Evolutionary conservation across 2,329 filamentous ascomycete genomes (phyloP).

Genomic region (Cyphellophora europaea): DNA sequence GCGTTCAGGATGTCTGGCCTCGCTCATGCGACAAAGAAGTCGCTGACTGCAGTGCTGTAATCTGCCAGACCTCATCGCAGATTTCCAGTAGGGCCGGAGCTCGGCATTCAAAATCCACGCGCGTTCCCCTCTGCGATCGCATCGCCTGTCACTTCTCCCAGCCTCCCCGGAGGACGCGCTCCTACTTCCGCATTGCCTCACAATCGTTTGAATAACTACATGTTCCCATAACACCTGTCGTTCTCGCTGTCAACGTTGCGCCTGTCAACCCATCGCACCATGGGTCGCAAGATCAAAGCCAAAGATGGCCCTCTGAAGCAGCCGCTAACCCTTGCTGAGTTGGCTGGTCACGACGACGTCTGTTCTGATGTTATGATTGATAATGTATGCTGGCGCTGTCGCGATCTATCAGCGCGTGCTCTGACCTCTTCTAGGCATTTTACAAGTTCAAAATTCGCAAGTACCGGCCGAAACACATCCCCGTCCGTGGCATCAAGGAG

Average conservation of each 20-base stretch:
- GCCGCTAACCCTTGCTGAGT: slow-evolving; percentile 72
- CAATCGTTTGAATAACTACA: too few relatives aligned
- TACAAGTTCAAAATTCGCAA: slow-evolving; percentile 97
- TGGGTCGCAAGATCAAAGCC: slow-evolving; percentile 12
- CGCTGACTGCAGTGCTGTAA: too few relatives aligned
- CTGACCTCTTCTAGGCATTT: slow-evolving; percentile 55
- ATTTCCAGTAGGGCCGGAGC: neutral
- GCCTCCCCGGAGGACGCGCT: neutral
- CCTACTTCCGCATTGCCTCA: neutral
- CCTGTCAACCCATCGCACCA: slow-evolving; percentile 4
- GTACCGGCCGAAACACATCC: slow-evolving; percentile 77
- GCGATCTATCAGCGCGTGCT: neutral
- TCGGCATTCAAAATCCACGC: neutral
- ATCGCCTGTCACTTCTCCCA: neutral
- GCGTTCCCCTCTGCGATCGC: neutral
- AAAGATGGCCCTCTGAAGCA: slow-evolving; percentile 36
- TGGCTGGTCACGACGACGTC: slow-evolving; percentile 91
- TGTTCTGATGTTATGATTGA: slow-evolving; percentile 92
- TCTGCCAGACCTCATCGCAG: too few relatives aligned
- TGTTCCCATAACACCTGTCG: too few relatives aligned
- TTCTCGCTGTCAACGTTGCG: too few relatives aligned
- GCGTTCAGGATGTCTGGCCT: too few relatives aligned
- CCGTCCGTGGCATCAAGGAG: slow-evolving; percentile 67
- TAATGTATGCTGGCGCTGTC: slow-evolving; percentile 55
- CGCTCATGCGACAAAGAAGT: too few relatives aligned